Percentiles rank a stretch among this genome's conserved stretches.
Conservation (phyloP, 2,329 filamentous ascomycete species). For the Aspergillus niger region DNA sequence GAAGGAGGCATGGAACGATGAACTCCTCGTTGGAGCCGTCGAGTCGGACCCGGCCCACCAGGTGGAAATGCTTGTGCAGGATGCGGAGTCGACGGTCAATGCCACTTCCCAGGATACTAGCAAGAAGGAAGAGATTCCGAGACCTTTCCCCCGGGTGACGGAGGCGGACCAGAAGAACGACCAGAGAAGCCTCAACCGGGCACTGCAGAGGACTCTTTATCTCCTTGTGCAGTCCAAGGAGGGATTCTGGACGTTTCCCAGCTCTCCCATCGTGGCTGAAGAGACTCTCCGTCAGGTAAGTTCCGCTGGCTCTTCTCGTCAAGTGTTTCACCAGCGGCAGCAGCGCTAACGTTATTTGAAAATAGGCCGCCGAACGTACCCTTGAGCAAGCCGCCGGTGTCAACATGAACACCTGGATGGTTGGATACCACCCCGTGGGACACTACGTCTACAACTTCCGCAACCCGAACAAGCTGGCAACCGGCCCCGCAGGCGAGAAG, state of each 20-base stretch:
- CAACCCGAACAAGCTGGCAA: slow-evolving; percentile 46
- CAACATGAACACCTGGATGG: slow-evolving; percentile 99
- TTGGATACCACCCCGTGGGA: slow-evolving; percentile 85
- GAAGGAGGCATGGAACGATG: slow-evolving; percentile 85
- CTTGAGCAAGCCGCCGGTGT: slow-evolving; percentile 75
- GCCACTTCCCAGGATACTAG: slow-evolving; percentile 43
- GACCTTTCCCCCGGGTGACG: slow-evolving; percentile 69
- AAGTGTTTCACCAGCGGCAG: no score
- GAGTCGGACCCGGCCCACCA: slow-evolving; percentile 66
- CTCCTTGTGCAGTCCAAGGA: slow-evolving; percentile 73
- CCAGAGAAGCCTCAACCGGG: slow-evolving; percentile 73
- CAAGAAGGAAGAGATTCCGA: slow-evolving; percentile 68
- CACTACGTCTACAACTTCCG: slow-evolving; percentile 67
- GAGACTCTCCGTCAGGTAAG: slow-evolving; percentile 84
- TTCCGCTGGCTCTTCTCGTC: slow-evolving; percentile 19
- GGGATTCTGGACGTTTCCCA: slow-evolving; percentile 80
- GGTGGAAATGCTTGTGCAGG: slow-evolving; percentile 69
- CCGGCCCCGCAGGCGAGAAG: slow-evolving; percentile 67
- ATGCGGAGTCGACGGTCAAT: slow-evolving; percentile 62
- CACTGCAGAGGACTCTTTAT: slow-evolving; percentile 81
- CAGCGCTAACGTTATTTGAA: slow-evolving; percentile 6
- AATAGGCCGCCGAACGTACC: slow-evolving; percentile 77
- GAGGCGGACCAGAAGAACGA: slow-evolving; percentile 79
- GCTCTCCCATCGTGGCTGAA: slow-evolving; percentile 65
- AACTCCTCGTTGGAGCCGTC: slow-evolving; percentile 73